Evolutionary conservation across 805 yeast species (phyloP).

Genomic region (Candida jianshihensis): DNA sequence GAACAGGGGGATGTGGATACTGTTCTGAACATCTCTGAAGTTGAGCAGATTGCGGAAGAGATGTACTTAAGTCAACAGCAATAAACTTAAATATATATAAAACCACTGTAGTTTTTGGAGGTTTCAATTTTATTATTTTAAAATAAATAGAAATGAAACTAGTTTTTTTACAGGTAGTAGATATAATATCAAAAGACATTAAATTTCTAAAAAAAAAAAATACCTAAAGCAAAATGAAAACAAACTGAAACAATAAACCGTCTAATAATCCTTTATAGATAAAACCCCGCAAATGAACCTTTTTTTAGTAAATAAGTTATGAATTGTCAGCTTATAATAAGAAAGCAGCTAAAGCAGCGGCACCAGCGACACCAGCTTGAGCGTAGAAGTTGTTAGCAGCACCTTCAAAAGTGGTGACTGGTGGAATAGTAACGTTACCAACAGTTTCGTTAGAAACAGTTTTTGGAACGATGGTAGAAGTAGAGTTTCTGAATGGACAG

Average conservation of each 20-base stretch:
- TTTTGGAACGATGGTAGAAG: conserved; percentile 5
- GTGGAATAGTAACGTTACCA: conserved; percentile 18
- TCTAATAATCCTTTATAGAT: no score
- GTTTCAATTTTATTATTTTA: no score
- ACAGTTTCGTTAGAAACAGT: conserved; percentile 7
- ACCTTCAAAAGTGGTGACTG: conserved; percentile 23
- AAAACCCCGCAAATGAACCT: not conserved
- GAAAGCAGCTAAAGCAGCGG: conserved; percentile 24
- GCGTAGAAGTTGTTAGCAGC: conserved; percentile 21
- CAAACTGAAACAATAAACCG: not conserved
- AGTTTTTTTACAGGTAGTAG: not conserved
- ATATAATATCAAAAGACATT: not conserved
- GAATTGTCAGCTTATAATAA: conserved; percentile 18
- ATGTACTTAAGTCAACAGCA: conserved; percentile 23
- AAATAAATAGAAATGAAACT: no score
- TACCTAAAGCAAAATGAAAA: no score
- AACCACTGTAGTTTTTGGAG: not conserved
- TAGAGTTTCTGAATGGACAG: conserved; percentile 8
- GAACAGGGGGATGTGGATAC: conserved; percentile 32
- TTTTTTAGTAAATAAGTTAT: no score
- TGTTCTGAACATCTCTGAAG: conserved; percentile 44
- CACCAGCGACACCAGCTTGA: conserved; percentile 24
- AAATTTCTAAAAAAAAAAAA: no score
- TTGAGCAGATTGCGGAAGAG: conserved; percentile 51
- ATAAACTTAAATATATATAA: not conserved